Evolutionary conservation across 2,329 filamentous ascomycete genomes (phyloP).

Genomic region (Ascochyta fabae): DNA sequence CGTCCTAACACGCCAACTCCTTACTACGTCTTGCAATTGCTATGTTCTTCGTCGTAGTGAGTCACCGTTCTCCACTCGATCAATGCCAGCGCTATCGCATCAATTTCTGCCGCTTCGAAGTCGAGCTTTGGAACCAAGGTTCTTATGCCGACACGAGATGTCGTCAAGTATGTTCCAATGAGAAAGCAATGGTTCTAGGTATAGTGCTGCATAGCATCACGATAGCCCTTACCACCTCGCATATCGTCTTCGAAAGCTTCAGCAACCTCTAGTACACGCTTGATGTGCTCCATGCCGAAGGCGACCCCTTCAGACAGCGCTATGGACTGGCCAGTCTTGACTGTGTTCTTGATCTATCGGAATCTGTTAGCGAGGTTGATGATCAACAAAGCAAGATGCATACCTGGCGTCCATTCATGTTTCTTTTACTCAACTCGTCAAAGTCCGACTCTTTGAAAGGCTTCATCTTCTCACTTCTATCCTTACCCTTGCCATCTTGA

Average conservation of each 20-base stretch:
- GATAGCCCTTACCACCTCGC: slow-evolving; percentile 78
- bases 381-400: slow-evolving; percentile 21
- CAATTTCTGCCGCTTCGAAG: background rate
- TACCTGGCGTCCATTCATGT: slow-evolving; percentile 72
- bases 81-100: too few relatives aligned
- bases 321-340: slow-evolving; percentile 81
- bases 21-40: too few relatives aligned
- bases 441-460: slow-evolving; percentile 72
- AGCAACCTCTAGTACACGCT: slow-evolving; percentile 81
- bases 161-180: too few relatives aligned
- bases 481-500: slow-evolving; percentile 54
- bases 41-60: too few relatives aligned
- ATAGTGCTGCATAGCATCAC: slow-evolving; percentile 85
- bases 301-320: slow-evolving; percentile 75
- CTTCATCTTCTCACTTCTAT: slow-evolving; percentile 35
- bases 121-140: background rate
- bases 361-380: slow-evolving; percentile 15
- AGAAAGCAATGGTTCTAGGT: slow-evolving; percentile 51
- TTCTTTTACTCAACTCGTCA: slow-evolving; percentile 69
- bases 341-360: slow-evolving; percentile 84
- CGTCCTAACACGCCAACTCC: too few relatives aligned
- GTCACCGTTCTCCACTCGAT: too few relatives aligned
- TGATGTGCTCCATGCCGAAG: slow-evolving; percentile 80
- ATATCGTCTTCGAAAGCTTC: slow-evolving; percentile 84
- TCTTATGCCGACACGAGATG: background rate